Conservation (phyloP, 768 basidiomycete species). For the Naganishia friedmannii region DNA sequence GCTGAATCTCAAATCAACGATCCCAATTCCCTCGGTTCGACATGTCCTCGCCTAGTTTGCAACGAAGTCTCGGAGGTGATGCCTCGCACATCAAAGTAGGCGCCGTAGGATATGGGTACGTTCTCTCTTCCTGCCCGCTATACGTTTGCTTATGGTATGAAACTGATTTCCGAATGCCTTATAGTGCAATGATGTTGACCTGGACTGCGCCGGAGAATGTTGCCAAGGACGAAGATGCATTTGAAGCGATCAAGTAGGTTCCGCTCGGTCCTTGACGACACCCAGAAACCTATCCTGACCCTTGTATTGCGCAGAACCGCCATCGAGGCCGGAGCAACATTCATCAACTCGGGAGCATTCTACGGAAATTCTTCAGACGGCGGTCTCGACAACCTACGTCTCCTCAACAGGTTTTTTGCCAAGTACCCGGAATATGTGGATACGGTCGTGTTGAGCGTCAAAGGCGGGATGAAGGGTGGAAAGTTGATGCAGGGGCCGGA, state of each 20-base stretch:
- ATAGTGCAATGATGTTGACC: slow-evolving; percentile 65
- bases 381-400: slow-evolving; percentile 56
- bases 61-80: slow-evolving; percentile 26
- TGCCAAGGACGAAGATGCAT: slow-evolving; percentile 60
- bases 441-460: slow-evolving; percentile 58
- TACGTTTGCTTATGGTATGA: neutral
- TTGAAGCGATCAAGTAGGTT: slow-evolving; percentile 62
- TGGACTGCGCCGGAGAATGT: slow-evolving; percentile 55
- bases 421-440: slow-evolving; percentile 55
- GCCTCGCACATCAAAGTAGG: slow-evolving; percentile 30
- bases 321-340: slow-evolving; percentile 46
- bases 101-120: slow-evolving; percentile 28
- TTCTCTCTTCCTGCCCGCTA: neutral
- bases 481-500: slow-evolving; percentile 30
- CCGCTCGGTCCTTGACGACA: neutral
- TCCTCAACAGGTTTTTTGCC: slow-evolving; percentile 59
- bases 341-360: slow-evolving; percentile 58
- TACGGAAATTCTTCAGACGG: slow-evolving; percentile 56
- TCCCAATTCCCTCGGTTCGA: no score
- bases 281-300: neutral
- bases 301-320: slow-evolving; percentile 39
- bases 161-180: slow-evolving; percentile 4
- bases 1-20: no score
- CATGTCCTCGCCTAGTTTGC: slow-evolving; percentile 27
- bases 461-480: slow-evolving; percentile 51